A percentile compares a stretch with the other conserved stretches of the same genome.
Evolutionary conservation across 805 yeast species (phyloP).

Genomic region (Yarrowia sp.): DNA sequence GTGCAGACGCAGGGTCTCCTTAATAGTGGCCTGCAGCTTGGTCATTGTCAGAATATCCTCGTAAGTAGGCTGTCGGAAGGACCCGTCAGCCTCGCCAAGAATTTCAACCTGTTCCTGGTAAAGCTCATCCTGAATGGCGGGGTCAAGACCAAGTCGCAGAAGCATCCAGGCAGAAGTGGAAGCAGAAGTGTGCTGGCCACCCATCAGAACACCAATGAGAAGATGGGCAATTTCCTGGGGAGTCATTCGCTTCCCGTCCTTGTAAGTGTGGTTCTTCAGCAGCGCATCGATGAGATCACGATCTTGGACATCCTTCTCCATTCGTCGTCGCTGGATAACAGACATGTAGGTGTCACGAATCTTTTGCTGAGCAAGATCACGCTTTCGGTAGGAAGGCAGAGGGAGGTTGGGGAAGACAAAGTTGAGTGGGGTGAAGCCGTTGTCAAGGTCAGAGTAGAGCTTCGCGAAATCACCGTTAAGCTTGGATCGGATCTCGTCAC

Average conservation of each 20-base stretch:
- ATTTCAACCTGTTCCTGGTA: conserved; percentile 75
- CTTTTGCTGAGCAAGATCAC: conserved; percentile 86
- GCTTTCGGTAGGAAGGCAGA: conserved; percentile 77
- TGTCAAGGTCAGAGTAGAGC: conserved; percentile 88
- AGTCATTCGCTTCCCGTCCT: conserved; percentile 93
- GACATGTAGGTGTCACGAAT: conserved; percentile 83
- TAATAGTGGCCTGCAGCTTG: conserved; percentile 78
- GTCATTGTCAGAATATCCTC: conserved; percentile 86
- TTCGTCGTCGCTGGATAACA: conserved; percentile 76
- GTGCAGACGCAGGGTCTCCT: conserved; percentile 94
- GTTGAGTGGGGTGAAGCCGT: conserved; percentile 95
- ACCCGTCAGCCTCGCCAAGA: conserved; percentile 50
- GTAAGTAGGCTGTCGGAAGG: conserved; percentile 69
- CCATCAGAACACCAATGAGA: conserved; percentile 95
- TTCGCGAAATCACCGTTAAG: conserved; percentile 84
- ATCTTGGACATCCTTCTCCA: conserved; percentile 74
- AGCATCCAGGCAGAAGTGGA: conserved; percentile 95
- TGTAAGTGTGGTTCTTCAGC: conserved; percentile 82
- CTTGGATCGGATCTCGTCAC: conserved; percentile 86
- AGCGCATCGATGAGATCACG: conserved; percentile 90
- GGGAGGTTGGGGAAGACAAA: conserved; percentile 96
- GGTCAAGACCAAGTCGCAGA: conserved; percentile 86
- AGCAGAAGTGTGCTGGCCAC: conserved; percentile 98
- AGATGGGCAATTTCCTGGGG: conserved; percentile 94
- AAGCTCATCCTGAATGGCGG: conserved; percentile 82